Evolutionary conservation across 176 grass and related monocot species (phyloP), one percentile per base, ranked within the genome.

Genomic region (Typha latifolia): DNA sequence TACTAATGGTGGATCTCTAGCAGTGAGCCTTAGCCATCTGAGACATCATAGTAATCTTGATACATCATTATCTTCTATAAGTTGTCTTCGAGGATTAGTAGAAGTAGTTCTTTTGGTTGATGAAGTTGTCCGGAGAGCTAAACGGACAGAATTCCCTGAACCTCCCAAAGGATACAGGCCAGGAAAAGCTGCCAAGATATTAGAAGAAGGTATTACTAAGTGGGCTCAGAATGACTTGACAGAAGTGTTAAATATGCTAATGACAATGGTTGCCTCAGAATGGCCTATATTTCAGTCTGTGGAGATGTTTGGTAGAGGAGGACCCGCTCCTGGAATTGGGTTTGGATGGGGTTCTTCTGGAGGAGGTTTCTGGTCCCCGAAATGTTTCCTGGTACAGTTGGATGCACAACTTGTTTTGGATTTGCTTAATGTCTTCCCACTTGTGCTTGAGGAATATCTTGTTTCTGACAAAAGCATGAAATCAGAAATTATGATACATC

Each of bases 241-340:
- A 63, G 59, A 87, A 26, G 67, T 83, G 12, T 72, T 87, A 48
- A 71, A 61, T 68, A 72, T 51, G 2, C 69, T 93, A 48, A 79
- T 82, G 32, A 72, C 71, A 16, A 29, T 80, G 50, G 53, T 90
- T 59, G 93, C 94, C 51, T 82, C 76, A 10, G 66, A 83, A 8
- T 85, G 81, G 78, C 69, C 72, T 21, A 5, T 69, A 71, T 63
- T 82, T 69, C 86, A 99, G 61, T 81, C 77, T 62, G 59, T 80
- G 68, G 89, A 87, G 64, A 81, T 87, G 77, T 99, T 99, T 76
- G 81, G 85, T 66, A 92, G 94, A 83, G 89, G 85, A 84, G 94
- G 94, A 67, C 89, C 86, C 24, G 86, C 85, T 75, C 94, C 94
- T 68, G 94, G 94, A 68, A 73, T 93, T 73, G 94, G 89, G 71